These are phyloP conservation scores for Cerrena zonata DNA, from an alignment of 1,284 basidiomycete genomes.

Conservation along the genomic window DNA sequence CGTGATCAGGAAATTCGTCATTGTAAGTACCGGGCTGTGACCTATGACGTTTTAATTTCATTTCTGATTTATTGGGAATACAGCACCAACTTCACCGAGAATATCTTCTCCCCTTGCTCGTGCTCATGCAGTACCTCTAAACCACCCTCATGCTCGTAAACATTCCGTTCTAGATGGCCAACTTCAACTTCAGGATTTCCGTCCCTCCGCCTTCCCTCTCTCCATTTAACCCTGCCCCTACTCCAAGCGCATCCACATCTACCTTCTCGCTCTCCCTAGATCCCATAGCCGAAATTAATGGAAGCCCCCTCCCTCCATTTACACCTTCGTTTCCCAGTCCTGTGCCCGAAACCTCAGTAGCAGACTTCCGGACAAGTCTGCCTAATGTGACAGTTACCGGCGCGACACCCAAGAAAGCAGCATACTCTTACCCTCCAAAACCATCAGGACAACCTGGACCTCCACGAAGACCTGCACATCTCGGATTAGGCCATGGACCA, in stretches of 20 bases:
- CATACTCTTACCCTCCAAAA: constrained; percentile 18
- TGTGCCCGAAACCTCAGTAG: constrained; percentile 11
- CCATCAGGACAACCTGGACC: constrained; percentile 10
- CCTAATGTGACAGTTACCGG: constrained; percentile 5
- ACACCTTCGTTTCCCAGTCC: constrained; percentile 26
- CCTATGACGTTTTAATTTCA: background rate
- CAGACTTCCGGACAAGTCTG: constrained; percentile 11
- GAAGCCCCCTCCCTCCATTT: constrained; percentile 23
- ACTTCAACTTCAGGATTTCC: constrained; percentile 33
- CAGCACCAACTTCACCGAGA: constrained; percentile 24
- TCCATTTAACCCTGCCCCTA: constrained; percentile 29
- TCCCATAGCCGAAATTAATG: constrained; percentile 54
- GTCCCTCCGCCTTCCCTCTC: constrained; percentile 30
- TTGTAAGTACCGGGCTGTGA: too few relatives aligned
- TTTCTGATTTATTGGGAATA: too few relatives aligned
- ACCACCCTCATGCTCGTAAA: constrained; percentile 76
- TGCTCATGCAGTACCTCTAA: constrained; percentile 46
- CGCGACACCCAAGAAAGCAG: constrained; percentile 15
- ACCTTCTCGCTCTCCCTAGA: constrained; percentile 63
- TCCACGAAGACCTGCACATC: constrained; percentile 31
- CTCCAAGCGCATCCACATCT: constrained; percentile 48
- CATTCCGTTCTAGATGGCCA: constrained; percentile 59
- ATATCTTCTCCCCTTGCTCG: constrained; percentile 47
- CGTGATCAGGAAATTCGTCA: constrained; percentile 12
- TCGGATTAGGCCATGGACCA: constrained; percentile 43